Evolutionary conservation across 192 early-diverging fungal species (phyloP), one percentile per base, ranked within the genome.

Genomic region (Neocallimastix lanati): DNA sequence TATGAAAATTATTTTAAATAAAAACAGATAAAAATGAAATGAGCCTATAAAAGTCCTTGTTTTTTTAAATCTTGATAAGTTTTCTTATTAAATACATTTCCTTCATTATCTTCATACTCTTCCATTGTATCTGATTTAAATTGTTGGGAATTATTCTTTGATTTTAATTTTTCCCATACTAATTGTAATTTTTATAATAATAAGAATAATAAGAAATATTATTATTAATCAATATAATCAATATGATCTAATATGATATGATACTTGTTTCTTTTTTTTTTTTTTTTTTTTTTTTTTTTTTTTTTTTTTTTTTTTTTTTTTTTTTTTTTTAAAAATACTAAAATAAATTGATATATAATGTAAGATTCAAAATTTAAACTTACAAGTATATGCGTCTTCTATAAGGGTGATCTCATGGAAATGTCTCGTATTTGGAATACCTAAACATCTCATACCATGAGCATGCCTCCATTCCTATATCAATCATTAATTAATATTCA

Each of bases 381-480:
- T 89, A 92, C 92, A 81, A 25, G 91, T 85, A 85, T 91, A 90
- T 9, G 95, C 97, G 85, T 99, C 97, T 38, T 92, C 91, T 35
- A 99, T 99, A 25, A 87, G 81, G 13, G 93, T 93, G 30, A 96
- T 94, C 83, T 95, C 95, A 78, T 96, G 92, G 85, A 96, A 97
- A 82, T 96, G 94, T 16, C 92, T 84, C 0, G 92, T 93, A 80
- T 96, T 96, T 15, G 95, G 94, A 78, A 99, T 96, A 18, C 96
- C 96, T 36, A 99, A 86, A 76, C 92, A 88, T 40, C 93, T 88
- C 94, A 99, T 94, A 30, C 95, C 96, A 79, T 96, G 94, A 11
- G 94, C 95, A 85, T 99, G 97, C 37, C 96, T 86, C 88, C 93
- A 92, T 82, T 99, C 97, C 81, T 84, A n/a, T n/a, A n/a, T n/a